Conservation (phyloP, 2,329 filamentous ascomycete genomes). For the Colletotrichum navitas region DNA sequence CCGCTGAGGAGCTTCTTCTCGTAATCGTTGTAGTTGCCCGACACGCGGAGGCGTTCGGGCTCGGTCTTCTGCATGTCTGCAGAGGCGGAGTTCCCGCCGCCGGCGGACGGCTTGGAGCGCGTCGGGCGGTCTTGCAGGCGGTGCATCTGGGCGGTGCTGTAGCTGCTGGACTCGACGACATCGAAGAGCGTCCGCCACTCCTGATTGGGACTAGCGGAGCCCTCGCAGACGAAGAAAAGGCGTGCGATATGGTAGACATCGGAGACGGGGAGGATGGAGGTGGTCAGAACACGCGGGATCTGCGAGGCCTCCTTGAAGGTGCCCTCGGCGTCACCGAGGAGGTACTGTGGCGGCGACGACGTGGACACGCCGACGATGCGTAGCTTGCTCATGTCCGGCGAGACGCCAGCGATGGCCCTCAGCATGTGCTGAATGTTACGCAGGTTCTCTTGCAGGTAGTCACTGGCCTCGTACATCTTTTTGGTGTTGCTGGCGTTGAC, state of each 20-base stretch:
- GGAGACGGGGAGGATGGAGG: constrained; percentile 53
- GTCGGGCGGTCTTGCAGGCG: constrained; percentile 24
- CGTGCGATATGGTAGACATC: constrained; percentile 57
- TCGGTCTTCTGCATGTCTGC: constrained; percentile 33
- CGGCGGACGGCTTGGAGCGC: constrained; percentile 42
- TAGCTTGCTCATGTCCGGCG: constrained; percentile 39
- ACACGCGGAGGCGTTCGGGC: constrained; percentile 39
- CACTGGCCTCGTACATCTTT: constrained; percentile 46
- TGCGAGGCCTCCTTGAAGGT: constrained; percentile 43
- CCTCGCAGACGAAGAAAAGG: constrained; percentile 40
- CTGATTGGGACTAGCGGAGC: constrained; percentile 21
- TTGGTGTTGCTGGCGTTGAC: constrained; percentile 42
- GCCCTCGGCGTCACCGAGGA: constrained; percentile 32
- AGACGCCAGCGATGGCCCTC: constrained; percentile 50
- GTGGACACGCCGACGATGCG: constrained; percentile 35
- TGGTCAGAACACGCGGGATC: constrained; percentile 34
- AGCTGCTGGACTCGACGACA: constrained; percentile 41
- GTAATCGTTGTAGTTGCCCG: constrained; percentile 73
- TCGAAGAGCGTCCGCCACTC: constrained; percentile 42
- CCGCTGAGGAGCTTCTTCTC: constrained; percentile 87
- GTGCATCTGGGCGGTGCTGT: constrained; percentile 33
- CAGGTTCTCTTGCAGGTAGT: constrained; percentile 61
- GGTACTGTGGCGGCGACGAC: constrained; percentile 36
- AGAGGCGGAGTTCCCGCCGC: constrained; percentile 25
- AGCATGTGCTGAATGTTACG: constrained; percentile 63